phyloP scores from a whole-genome alignment of 176 grass and related monocot genomes.

The Eragrostis curvula region DNA sequence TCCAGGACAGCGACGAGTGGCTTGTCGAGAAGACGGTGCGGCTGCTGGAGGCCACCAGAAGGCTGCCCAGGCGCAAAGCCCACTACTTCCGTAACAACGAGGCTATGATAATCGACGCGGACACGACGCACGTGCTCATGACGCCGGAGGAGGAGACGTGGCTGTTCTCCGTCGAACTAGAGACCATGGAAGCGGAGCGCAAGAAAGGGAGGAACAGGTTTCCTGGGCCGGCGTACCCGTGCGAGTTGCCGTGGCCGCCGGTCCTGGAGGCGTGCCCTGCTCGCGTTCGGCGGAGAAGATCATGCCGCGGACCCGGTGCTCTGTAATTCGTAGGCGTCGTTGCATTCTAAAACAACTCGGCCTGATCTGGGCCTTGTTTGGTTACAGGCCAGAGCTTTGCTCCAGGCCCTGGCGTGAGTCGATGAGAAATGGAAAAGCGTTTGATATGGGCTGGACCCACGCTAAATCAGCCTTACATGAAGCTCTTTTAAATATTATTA shows the following conservation, averaged over 20 bases:
- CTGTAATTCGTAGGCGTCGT: too few species aligned
- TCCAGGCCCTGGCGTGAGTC: too few species aligned
- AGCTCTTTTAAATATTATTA: too few species aligned
- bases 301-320: too few species aligned
- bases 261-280: background rate
- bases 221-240: background rate
- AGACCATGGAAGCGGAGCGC: background rate
- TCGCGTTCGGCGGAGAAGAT: too few species aligned
- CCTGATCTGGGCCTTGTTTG: too few species aligned
- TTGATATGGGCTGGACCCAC: too few species aligned
- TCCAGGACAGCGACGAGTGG: slow-evolving; percentile 5
- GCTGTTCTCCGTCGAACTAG: slow-evolving; percentile 36
- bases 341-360: too few species aligned
- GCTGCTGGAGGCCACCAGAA: slow-evolving; percentile 3
- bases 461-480: too few species aligned
- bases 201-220: too few species aligned
- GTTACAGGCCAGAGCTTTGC: too few species aligned
- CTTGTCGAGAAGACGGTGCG: slow-evolving; percentile 1
- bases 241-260: slow-evolving; percentile 9
- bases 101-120: background rate
- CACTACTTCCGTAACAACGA: background rate
- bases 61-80: background rate
- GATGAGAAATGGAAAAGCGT: too few species aligned
- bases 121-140: background rate
- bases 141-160: background rate